Evolutionary conservation across 1,284 basidiomycete genomes (phyloP).

Genomic region (Sanghuangporus weigelae): DNA sequence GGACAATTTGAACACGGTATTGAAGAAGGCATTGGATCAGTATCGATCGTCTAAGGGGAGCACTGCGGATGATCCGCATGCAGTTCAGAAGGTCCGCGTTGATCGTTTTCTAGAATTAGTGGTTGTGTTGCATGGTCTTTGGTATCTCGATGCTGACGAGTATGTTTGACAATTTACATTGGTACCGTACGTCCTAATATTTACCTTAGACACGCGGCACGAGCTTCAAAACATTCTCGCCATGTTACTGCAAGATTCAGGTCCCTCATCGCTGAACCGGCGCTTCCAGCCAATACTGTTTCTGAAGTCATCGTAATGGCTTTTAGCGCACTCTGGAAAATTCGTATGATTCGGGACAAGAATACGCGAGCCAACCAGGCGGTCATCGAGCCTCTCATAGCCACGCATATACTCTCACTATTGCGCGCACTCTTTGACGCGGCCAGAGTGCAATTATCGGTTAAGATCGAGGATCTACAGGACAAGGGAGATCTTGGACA

Average conservation of each 20-base stretch:
- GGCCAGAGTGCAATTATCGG: constrained; percentile 52
- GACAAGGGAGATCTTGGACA: constrained; percentile 68
- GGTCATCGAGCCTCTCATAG: constrained; percentile 61
- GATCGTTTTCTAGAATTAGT: constrained; percentile 67
- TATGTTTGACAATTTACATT: constrained; percentile 32
- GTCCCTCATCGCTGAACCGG: constrained; percentile 57
- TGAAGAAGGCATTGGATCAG: constrained; percentile 61
- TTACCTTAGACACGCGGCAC: constrained; percentile 36
- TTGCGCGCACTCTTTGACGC: constrained; percentile 65
- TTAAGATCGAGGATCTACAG: constrained; percentile 39
- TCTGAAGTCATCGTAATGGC: constrained; percentile 69
- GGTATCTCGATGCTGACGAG: constrained; percentile 57
- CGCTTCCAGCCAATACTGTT: constrained; percentile 74
- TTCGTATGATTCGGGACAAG: constrained; percentile 58
- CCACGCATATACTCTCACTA: constrained; percentile 70
- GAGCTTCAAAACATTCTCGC: constrained; percentile 42
- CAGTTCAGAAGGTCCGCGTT: constrained; percentile 35
- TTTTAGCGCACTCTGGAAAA: constrained; percentile 79
- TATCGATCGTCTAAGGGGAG: constrained; percentile 42
- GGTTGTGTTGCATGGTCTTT: constrained; percentile 67
- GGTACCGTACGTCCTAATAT: constrained; percentile 14
- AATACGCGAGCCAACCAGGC: constrained; percentile 26
- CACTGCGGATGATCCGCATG: constrained; percentile 32
- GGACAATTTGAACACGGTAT: constrained; percentile 75
- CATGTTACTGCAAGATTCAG: constrained; percentile 50